Conservation (phyloP, 176 grass and related monocot genomes). For the Cymbopogon citratus region DNA sequence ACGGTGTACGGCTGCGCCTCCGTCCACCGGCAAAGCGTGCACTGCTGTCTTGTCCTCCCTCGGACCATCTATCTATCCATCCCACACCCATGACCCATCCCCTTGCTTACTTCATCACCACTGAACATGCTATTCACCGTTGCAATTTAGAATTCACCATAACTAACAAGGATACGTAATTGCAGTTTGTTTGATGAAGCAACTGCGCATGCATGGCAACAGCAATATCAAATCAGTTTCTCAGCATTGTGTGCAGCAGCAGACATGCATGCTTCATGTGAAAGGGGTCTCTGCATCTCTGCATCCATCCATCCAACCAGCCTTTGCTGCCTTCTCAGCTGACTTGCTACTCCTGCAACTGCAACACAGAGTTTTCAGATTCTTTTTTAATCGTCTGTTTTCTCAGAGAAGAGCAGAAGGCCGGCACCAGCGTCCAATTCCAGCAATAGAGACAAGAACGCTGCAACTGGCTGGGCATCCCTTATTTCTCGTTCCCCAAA, state of each 20-base stretch:
- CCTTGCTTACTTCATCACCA: constrained; percentile 3
- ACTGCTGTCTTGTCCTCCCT: constrained; percentile 47
- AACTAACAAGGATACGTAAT: too few species aligned
- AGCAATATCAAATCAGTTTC: background rate
- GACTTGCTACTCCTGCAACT: constrained; percentile 29
- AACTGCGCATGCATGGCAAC: background rate
- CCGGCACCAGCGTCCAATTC: background rate
- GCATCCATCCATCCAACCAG: background rate
- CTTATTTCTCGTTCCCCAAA: background rate
- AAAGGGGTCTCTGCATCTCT: constrained; percentile 32
- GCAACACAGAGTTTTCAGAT: background rate
- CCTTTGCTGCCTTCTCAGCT: constrained; percentile 33
- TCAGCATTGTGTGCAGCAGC: constrained; percentile 3
- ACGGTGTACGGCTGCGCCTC: constrained; percentile 46
- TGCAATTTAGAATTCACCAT: constrained; percentile 7
- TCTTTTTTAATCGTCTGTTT: background rate
- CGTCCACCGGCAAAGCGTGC: constrained; percentile 46
- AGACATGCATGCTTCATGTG: constrained; percentile 16
- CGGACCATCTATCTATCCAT: constrained; percentile 3
- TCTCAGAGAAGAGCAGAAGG: background rate
- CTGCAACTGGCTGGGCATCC: background rate
- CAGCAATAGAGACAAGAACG: constrained; percentile 26
- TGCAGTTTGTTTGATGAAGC: constrained; percentile 5
- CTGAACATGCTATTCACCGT: background rate
- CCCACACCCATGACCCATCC: background rate